Evolutionary conservation across 495 filamentous ascomycete species (phyloP).

Genomic region (Staphylotrichum longicolle): DNA sequence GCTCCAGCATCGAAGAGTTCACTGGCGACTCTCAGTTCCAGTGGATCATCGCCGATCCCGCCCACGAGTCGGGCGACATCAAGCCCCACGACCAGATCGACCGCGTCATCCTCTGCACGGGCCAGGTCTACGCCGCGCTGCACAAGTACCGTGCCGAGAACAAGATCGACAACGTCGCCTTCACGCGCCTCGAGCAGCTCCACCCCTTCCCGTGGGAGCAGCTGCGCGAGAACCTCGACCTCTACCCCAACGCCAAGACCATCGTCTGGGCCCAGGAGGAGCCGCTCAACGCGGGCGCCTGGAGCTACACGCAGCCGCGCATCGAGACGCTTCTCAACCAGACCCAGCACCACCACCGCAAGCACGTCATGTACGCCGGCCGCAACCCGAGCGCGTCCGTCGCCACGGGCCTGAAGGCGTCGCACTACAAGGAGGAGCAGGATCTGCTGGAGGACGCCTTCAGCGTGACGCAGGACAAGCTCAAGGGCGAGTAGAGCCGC

Average conservation of each 20-base stretch:
- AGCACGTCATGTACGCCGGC: slow-evolving; percentile 96
- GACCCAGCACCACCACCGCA: slow-evolving; percentile 83
- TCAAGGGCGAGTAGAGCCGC: slow-evolving; percentile 61
- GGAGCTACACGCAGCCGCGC: slow-evolving; percentile 92
- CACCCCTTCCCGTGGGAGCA: slow-evolving; percentile 98
- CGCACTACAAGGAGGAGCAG: slow-evolving; percentile 90
- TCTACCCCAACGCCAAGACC: slow-evolving; percentile 92
- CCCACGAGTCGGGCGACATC: slow-evolving; percentile 68
- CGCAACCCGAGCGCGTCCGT: slow-evolving; percentile 86
- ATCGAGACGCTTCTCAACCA: slow-evolving; percentile 93
- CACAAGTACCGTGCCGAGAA: slow-evolving; percentile 85
- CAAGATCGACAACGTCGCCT: slow-evolving; percentile 80
- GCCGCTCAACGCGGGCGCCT: slow-evolving; percentile 92
- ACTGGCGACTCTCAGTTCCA: slow-evolving; percentile 87
- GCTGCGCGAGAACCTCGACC: slow-evolving; percentile 91
- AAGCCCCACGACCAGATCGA: slow-evolving; percentile 83
- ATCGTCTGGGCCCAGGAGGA: slow-evolving; percentile 98
- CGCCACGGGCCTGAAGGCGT: slow-evolving; percentile 85
- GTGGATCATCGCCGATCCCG: slow-evolving; percentile 89
- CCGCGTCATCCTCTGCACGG: slow-evolving; percentile 89
- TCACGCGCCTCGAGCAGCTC: slow-evolving; percentile 94
- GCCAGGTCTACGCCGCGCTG: slow-evolving; percentile 89
- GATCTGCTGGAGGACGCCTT: slow-evolving; percentile 78
- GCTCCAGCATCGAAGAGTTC: slow-evolving; percentile 86
- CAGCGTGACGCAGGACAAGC: slow-evolving; percentile 60